Conservation (phyloP, 805 yeast species). For the Candida silvicultrix region DNA sequence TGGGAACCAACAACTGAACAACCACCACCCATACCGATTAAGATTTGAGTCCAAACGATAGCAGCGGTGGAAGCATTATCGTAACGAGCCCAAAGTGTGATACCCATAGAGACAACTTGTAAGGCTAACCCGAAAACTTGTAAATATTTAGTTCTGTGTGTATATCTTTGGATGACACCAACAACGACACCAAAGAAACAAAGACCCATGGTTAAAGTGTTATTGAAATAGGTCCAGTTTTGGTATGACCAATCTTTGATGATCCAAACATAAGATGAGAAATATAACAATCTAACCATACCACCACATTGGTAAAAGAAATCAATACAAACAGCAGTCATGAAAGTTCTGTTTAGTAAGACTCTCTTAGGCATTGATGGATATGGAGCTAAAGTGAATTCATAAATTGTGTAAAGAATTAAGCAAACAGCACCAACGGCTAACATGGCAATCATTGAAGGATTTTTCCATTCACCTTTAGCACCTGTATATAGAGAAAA, state of each 20-base stretch:
- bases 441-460: slow-evolving; percentile 38
- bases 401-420: slow-evolving; percentile 29
- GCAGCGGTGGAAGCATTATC: slow-evolving; percentile 13
- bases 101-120: slow-evolving; percentile 28
- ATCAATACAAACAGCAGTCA: slow-evolving; percentile 28
- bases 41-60: slow-evolving; percentile 27
- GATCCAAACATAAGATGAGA: slow-evolving; percentile 29
- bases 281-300: slow-evolving; percentile 23
- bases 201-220: slow-evolving; percentile 29
- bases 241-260: slow-evolving; percentile 24
- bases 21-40: slow-evolving; percentile 36
- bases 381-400: slow-evolving; percentile 28
- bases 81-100: slow-evolving; percentile 24
- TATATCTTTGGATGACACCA: slow-evolving; percentile 28
- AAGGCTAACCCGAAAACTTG: slow-evolving; percentile 28
- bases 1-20: slow-evolving; percentile 29
- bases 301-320: slow-evolving; percentile 27
- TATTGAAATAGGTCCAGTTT: slow-evolving; percentile 33
- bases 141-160: slow-evolving; percentile 30
- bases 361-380: slow-evolving; percentile 33
- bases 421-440: slow-evolving; percentile 32
- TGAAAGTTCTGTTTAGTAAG: slow-evolving; percentile 30
- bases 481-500: slow-evolving; percentile 29
- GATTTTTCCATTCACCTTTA: slow-evolving; percentile 28
- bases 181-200: slow-evolving; percentile 32